Evolutionary conservation across 2,329 filamentous ascomycete species (phyloP).

Genomic region (Macrophomina tecta): DNA sequence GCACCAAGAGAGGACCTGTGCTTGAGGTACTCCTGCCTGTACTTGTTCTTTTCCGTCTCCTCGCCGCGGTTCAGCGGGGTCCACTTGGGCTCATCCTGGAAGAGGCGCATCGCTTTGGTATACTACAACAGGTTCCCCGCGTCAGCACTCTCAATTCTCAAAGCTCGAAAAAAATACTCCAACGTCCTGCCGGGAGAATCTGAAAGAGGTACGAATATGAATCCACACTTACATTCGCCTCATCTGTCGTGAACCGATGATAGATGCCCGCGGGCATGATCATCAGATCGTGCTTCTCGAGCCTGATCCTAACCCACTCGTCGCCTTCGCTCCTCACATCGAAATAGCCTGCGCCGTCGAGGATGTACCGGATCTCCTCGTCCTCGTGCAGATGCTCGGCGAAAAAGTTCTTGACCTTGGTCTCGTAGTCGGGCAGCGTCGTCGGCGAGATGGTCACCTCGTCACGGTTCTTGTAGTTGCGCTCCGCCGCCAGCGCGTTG

Average conservation of each 20-base stretch:
- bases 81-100: constrained; percentile 99
- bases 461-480: constrained; percentile 93
- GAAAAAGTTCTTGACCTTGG: constrained; percentile 94
- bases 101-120: constrained; percentile 92
- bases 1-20: background rate
- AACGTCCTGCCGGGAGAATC: too few relatives aligned
- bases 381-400: constrained; percentile 96
- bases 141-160: background rate
- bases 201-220: too few relatives aligned
- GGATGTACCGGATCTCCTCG: constrained; percentile 95
- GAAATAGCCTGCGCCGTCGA: constrained; percentile 88
- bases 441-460: constrained; percentile 87
- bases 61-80: constrained; percentile 83
- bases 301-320: constrained; percentile 83
- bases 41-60: constrained; percentile 79
- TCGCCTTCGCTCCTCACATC: constrained; percentile 85
- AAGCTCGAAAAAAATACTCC: too few relatives aligned
- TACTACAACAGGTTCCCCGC: constrained; percentile 63
- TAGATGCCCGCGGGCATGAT: constrained; percentile 96
- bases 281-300: constrained; percentile 88
- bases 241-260: constrained; percentile 95
- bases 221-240: constrained; percentile 74
- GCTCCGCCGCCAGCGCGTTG: constrained; percentile 73
- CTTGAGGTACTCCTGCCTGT: constrained; percentile 77
- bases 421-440: constrained; percentile 89